Conservation (phyloP, 2,329 filamentous ascomycete species). For the Aspergillus ruber region DNA sequence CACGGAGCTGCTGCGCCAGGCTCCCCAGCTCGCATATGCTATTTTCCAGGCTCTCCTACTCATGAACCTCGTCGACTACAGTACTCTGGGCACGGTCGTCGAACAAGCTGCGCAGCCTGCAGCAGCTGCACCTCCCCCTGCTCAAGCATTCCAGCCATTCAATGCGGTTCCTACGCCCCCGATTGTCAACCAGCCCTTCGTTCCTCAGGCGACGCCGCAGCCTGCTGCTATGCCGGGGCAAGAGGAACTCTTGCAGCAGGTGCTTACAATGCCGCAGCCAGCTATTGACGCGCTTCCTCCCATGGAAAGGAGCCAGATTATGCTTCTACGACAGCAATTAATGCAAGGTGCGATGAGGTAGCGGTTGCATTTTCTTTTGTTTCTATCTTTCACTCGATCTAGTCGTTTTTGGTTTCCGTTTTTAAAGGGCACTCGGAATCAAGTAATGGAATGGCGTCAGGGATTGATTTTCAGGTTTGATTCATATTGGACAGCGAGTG, state of each 20-base stretch:
- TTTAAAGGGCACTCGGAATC: background rate
- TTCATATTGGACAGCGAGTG: constrained; percentile 3
- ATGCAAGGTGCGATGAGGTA: constrained; percentile 37
- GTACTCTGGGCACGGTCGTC: constrained; percentile 73
- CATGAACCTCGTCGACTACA: constrained; percentile 85
- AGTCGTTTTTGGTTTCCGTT: background rate
- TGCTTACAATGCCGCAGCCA: constrained; percentile 71
- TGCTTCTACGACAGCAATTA: constrained; percentile 65
- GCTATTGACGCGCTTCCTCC: constrained; percentile 74
- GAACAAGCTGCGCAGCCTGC: constrained; percentile 50
- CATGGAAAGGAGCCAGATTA: constrained; percentile 68
- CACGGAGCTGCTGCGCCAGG: constrained; percentile 77
- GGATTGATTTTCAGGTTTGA: background rate
- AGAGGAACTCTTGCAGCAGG: constrained; percentile 70
- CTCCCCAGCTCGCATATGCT: constrained; percentile 87
- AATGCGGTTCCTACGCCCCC: constrained; percentile 44
- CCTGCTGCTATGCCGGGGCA: constrained; percentile 50
- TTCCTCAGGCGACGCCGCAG: constrained; percentile 41
- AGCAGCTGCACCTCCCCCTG: constrained; percentile 31
- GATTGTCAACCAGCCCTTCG: constrained; percentile 35
- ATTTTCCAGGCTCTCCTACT: constrained; percentile 91
- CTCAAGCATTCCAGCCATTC: constrained; percentile 33
- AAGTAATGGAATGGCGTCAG: constrained; percentile 2
- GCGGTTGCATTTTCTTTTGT: constrained; percentile 1
- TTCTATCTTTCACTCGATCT: constrained; percentile 1